These are phyloP conservation scores for Rhodotorula kratochvilovae DNA, from an alignment of 768 basidiomycete genomes.

Conservation along the genomic window DNA sequence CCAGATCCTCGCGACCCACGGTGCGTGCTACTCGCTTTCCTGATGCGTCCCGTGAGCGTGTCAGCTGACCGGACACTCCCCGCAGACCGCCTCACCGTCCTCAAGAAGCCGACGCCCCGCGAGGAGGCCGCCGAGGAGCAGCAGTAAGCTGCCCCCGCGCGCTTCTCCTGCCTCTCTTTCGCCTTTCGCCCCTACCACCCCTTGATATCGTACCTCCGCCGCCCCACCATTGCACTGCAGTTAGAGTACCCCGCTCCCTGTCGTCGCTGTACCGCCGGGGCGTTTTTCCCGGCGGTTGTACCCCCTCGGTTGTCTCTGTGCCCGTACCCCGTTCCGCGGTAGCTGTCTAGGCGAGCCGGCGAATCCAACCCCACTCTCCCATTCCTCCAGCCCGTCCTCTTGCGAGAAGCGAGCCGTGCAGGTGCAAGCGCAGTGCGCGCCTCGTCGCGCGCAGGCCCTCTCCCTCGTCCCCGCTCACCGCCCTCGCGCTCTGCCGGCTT, in stretches of 20 bases:
- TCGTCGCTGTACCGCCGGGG: neutral
- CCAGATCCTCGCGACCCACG: slow-evolving; percentile 24
- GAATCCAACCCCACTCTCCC: neutral
- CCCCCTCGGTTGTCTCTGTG: neutral
- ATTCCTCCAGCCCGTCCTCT: no score
- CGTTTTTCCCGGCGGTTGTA: neutral
- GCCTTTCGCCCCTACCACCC: neutral
- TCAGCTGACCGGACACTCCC: no score
- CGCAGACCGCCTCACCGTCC: slow-evolving; percentile 26
- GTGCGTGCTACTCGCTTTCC: neutral
- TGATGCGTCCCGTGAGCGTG: no score
- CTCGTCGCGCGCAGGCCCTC: neutral
- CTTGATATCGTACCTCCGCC: neutral
- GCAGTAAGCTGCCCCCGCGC: neutral
- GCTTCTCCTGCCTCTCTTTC: slow-evolving; percentile 5
- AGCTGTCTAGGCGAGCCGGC: no score
- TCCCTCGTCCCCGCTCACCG: neutral
- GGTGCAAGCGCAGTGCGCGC: no score
- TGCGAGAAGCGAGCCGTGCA: neutral
- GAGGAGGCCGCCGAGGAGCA: slow-evolving; percentile 15
- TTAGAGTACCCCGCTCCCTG: no score
- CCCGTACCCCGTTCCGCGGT: neutral
- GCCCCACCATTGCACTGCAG: neutral
- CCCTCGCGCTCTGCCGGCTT: neutral
- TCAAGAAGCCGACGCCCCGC: slow-evolving; percentile 16